Base-by-base conservation (phyloP, 176 grass and related monocot genomes). In the Oropetium thomaeum region DNA sequence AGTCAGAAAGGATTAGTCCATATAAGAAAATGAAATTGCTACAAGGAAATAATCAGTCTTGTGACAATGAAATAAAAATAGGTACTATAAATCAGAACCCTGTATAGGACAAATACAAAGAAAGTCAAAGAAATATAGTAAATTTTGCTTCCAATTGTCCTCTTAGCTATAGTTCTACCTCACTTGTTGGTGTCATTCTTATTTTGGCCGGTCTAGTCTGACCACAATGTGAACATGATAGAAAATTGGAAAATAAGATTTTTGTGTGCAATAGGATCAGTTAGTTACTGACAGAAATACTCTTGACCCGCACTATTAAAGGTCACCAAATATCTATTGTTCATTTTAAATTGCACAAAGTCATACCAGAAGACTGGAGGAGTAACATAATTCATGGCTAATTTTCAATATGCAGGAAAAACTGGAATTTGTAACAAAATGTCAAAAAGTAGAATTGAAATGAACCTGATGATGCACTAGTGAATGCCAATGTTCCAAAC, bases 91-190 rank as follows among this genome's bases (percentile, higher is more conserved):
- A 17, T 35, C 35, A 32, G 29, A 48, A 3, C 0, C 12, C 62
- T 33, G 9, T 17, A 75, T 34, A 49, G 23, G 7, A 11, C n/a
- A 35, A 63, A 28, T 48, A n/a, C 4, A 34, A 25, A 19, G 10
- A 13, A 43, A 42, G 2, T 0, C 19, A 61, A 45, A 15, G 17
- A 23, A 73, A 63, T 29, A 15, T 2, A 2, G 11, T 32, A 22
- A 52, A 1, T n/a, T 60, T 53, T 39, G 0, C 16, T 77, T 38
- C 12, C 54, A 76, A 45, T 11, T 7, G 28, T 44, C 38, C 69
- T 59, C 47, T n/a, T 38, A 69, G 53, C 52, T 30, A 32, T 40
- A 83, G 64, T 51, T 74, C 26, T 40, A 45, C 77, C 31, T 7
- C 12, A n/a, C 4, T 59, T 77, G 26, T 49, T 30, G 39, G 15